phyloP scores from a whole-genome alignment of 139 green algal genomes.

The Chlorella vulgaris region DNA sequence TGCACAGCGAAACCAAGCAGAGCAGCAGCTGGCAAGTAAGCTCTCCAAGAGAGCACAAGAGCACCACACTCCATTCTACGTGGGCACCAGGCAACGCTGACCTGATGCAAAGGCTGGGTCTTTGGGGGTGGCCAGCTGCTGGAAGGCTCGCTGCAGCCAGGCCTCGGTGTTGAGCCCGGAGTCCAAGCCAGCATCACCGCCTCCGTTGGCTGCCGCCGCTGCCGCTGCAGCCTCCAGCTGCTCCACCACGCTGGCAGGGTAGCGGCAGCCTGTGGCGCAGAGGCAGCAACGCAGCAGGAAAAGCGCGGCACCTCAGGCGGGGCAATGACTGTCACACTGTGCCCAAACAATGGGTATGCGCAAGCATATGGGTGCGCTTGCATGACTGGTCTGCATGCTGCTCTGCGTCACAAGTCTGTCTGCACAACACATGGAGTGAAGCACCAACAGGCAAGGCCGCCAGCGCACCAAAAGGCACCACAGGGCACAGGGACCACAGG shows the following conservation, averaged over 20 bases:
- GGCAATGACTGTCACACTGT: background rate
- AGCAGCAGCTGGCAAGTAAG: background rate
- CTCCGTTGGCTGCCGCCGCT: background rate
- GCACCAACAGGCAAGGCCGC: too few relatives aligned
- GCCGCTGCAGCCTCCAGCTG: conserved; percentile 2
- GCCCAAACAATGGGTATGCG: too few relatives aligned
- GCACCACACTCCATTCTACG: background rate
- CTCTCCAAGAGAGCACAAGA: background rate
- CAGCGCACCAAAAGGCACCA: conserved; percentile 59
- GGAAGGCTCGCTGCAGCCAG: conserved; percentile 50
- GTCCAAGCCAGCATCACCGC: background rate
- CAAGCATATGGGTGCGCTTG: too few relatives aligned
- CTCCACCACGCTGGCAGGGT: background rate
- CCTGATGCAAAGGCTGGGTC: background rate
- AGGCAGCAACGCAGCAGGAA: background rate
- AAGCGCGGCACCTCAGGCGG: background rate
- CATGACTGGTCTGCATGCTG: background rate
- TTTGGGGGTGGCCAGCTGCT: conserved; percentile 13
- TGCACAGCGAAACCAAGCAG: too few relatives aligned
- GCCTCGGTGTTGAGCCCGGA: conserved; percentile 30
- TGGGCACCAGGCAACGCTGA: background rate
- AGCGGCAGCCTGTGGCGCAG: conserved; percentile 17
- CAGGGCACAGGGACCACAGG: conserved; percentile 59
- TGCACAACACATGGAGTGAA: too few relatives aligned
- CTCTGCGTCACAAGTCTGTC: too few relatives aligned